phyloP scores from a whole-genome alignment of 345 rosid genomes.

The Sisymbrium irio region DNA sequence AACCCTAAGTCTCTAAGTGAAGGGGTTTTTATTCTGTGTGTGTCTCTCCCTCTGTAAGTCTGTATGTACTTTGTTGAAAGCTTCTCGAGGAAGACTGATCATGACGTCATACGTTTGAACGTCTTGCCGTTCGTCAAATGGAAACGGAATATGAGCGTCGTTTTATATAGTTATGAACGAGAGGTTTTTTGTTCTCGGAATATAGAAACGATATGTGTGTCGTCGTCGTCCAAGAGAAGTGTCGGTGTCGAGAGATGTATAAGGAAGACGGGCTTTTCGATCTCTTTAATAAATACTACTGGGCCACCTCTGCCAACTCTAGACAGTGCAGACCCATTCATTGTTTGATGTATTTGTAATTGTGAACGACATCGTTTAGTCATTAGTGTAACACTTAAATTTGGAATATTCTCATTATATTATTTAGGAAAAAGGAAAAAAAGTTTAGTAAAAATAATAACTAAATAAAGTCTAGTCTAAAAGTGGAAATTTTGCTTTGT shows the following conservation, averaged over 20 bases:
- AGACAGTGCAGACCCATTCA: slow-evolving; percentile 19
- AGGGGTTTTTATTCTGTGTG: too few relatives aligned
- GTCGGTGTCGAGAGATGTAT: slow-evolving; percentile 15
- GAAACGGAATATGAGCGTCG: too few relatives aligned
- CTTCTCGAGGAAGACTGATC: too few relatives aligned
- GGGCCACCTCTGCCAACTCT: slow-evolving; percentile 14
- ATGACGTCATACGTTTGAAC: too few relatives aligned
- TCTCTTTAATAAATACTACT: slow-evolving; percentile 6
- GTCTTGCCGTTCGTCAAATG: too few relatives aligned
- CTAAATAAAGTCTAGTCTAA: background rate
- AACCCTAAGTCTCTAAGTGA: slow-evolving; percentile 33
- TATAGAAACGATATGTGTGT: background rate
- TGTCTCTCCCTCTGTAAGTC: too few relatives aligned
- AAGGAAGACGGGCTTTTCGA: slow-evolving; percentile 26
- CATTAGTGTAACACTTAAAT: background rate
- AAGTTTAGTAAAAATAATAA: background rate
- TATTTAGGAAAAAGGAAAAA: background rate
- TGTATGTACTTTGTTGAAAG: too few relatives aligned
- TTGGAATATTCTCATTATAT: background rate
- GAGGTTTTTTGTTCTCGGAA: background rate
- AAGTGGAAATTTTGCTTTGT: slow-evolving; percentile 24
- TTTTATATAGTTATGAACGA: too few relatives aligned
- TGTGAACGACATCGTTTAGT: slow-evolving; percentile 1
- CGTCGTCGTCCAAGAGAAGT: background rate
- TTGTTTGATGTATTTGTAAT: background rate